Base-by-base conservation (phyloP, 352 stramenopile species). In the Hyphochytrium catenoides region DNA sequence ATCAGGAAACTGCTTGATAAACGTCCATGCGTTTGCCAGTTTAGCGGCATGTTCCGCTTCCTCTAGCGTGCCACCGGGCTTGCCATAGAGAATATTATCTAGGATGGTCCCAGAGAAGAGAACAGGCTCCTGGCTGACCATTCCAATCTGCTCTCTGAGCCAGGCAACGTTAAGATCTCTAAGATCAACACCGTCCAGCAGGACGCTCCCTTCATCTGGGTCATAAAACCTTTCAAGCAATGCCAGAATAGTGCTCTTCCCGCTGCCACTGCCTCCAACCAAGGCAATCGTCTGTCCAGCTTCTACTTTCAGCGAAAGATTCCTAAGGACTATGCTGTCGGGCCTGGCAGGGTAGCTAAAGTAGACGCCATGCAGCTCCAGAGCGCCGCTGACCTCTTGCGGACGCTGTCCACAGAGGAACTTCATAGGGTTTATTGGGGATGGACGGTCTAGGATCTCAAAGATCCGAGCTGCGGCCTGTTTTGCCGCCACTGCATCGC, bases 1-100 rank as follows among this genome's bases (percentile, higher is more conserved):
- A 22, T 89, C 54, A 0, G 74, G 69, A 31, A 91, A 74, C 36
- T 45, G 29, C n/a, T 46, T 43, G 26, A 91, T 89, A 44, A 93
- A 91, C 15, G 70, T 48, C 37, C 85, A 62, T 4, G 69, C 72
- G 39, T 86, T 82, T 8, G 74, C 74, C 25, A 61, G 44, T 34
- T 63, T 57, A 1, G 66, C 61, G 8, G 59, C 60, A 5, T 58
- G 40, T n/a, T 54, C 42, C 9, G 83, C 49, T 36, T 78, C 62
- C 8, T 62, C 55, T 18, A 59, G 38, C 11, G 56, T 65, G 11
- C 57, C 56, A 30, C 55, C 40, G 29, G 54, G 50, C 26, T 57
- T 61, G 11, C 62, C 62, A 36, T 63, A 67, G 5, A 43, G 38
- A 21, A 76, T 55, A 33, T 62, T 62, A 46, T 55, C 51, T 0